Evolutionary conservation across 2,329 filamentous ascomycete genomes (phyloP).

Genomic region (Xylaria sp.): DNA sequence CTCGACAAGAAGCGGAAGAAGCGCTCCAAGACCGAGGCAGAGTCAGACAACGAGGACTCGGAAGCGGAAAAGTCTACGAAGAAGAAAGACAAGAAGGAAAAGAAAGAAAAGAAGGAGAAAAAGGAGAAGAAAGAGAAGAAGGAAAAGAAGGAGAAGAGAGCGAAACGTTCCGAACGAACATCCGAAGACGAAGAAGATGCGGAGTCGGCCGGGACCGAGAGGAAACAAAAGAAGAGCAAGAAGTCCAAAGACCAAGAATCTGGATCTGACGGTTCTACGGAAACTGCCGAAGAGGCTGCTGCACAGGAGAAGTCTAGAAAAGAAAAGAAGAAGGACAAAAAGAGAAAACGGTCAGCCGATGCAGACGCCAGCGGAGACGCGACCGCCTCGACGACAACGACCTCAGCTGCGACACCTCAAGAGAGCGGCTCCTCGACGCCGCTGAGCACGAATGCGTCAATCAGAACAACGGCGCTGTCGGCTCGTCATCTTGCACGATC

Average conservation of each 20-base stretch:
- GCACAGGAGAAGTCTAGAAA: conserved; percentile 34
- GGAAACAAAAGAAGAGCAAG: conserved; percentile 29
- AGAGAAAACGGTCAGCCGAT: conserved; percentile 37
- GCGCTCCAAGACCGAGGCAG: conserved; percentile 17
- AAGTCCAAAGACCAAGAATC: conserved; percentile 32
- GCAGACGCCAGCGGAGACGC: conserved; percentile 24
- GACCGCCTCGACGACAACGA: conserved; percentile 22
- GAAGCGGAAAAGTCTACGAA: conserved; percentile 24
- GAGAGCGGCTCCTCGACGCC: conserved; percentile 36
- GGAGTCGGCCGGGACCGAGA: conserved; percentile 7
- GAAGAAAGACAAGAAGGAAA: conserved; percentile 19
- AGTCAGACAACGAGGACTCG: conserved; percentile 21
- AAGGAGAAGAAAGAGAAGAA: conserved; percentile 18
- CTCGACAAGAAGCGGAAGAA: conserved; percentile 38
- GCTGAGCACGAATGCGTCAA: conserved; percentile 41
- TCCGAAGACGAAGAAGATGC: conserved; percentile 19
- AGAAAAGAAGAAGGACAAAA: conserved; percentile 43
- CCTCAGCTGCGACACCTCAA: conserved; percentile 26
- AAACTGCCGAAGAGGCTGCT: conserved; percentile 17
- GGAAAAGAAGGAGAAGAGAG: conserved; percentile 28
- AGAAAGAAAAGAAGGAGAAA: conserved; percentile 28
- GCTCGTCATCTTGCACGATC: conserved; percentile 70
- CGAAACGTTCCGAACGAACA: conserved; percentile 28
- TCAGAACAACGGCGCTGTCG: conserved; percentile 42
- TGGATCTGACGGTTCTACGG: conserved; percentile 25